phyloP scores from a whole-genome alignment of 2,329 filamentous ascomycete genomes.

The Alternaria burnsii region DNA sequence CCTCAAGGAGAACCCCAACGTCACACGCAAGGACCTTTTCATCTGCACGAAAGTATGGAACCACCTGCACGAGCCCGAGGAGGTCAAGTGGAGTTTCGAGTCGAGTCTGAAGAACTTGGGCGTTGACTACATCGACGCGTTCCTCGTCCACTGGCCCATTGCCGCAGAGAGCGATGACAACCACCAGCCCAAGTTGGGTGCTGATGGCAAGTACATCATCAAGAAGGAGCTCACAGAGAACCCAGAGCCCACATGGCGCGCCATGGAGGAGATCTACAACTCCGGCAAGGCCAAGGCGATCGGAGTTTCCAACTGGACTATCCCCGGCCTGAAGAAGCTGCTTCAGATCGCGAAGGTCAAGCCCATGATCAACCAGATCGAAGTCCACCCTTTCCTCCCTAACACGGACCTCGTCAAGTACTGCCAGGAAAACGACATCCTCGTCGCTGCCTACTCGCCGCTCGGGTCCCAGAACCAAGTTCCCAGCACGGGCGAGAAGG shows the following conservation, averaged over 20 bases:
- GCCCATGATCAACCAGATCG: constrained; percentile 77
- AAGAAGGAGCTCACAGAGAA: constrained; percentile 73
- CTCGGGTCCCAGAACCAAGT: constrained; percentile 75
- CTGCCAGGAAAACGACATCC: constrained; percentile 66
- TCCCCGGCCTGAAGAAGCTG: constrained; percentile 73
- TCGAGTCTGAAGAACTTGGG: constrained; percentile 71
- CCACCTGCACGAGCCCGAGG: constrained; percentile 64
- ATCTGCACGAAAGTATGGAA: constrained; percentile 77
- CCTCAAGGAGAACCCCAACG: constrained; percentile 61
- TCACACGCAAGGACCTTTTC: constrained; percentile 70
- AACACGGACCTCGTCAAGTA: constrained; percentile 67
- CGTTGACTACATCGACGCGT: constrained; percentile 72
- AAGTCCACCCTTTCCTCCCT: constrained; percentile 78
- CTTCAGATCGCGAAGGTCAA: constrained; percentile 70
- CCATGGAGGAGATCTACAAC: constrained; percentile 68
- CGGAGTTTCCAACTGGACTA: constrained; percentile 77
- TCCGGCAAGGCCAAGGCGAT: constrained; percentile 71
- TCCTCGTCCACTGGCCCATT: constrained; percentile 71
- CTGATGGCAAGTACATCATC: constrained; percentile 67
- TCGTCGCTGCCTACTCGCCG: constrained; percentile 72
- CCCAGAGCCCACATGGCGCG: constrained; percentile 72
- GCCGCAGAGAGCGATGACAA: constrained; percentile 61
- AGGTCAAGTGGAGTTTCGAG: constrained; percentile 67
- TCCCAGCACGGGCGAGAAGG: constrained; percentile 72
- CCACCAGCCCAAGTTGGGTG: constrained; percentile 64